These are phyloP conservation scores for Magnolia kwangsiensis DNA, from an alignment of 164 flowering plant species.

Conservation along the genomic window DNA sequence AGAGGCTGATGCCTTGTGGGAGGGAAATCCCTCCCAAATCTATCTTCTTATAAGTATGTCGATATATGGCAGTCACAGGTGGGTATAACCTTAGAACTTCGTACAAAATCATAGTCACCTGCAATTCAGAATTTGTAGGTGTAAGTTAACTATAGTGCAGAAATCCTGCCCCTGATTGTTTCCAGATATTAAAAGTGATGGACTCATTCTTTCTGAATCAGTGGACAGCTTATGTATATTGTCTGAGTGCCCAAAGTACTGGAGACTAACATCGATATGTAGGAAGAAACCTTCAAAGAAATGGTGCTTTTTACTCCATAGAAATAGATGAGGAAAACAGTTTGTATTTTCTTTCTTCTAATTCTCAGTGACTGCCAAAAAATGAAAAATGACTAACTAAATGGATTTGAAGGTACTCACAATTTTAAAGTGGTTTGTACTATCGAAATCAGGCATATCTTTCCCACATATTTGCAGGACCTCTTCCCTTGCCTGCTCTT, in stretches of 20 bases:
- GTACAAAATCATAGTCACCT: constrained; percentile 13
- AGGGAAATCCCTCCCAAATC: neutral
- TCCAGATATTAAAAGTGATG: neutral
- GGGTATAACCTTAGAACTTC: constrained; percentile 14
- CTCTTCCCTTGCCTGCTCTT: constrained; percentile 14
- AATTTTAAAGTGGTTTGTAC: constrained; percentile 9
- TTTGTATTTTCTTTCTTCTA: neutral
- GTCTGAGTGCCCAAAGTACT: neutral
- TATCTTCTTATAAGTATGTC: constrained; percentile 1
- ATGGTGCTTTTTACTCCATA: neutral
- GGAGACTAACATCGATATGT: neutral
- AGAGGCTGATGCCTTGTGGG: constrained; percentile 1
- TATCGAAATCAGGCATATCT: constrained; percentile 9
- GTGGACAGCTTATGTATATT: no score
- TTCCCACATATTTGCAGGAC: constrained; percentile 15
- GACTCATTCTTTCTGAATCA: neutral
- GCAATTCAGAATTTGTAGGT: neutral
- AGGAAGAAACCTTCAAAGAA: neutral
- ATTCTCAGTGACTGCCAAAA: neutral
- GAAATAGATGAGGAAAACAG: neutral
- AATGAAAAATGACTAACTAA: neutral
- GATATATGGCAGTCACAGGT: neutral
- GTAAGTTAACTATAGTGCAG: neutral
- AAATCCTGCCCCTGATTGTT: neutral
- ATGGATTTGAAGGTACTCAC: constrained; percentile 6